phyloP scores from a whole-genome alignment of 179 eudicot genomes.

The Spergularia azorica region DNA sequence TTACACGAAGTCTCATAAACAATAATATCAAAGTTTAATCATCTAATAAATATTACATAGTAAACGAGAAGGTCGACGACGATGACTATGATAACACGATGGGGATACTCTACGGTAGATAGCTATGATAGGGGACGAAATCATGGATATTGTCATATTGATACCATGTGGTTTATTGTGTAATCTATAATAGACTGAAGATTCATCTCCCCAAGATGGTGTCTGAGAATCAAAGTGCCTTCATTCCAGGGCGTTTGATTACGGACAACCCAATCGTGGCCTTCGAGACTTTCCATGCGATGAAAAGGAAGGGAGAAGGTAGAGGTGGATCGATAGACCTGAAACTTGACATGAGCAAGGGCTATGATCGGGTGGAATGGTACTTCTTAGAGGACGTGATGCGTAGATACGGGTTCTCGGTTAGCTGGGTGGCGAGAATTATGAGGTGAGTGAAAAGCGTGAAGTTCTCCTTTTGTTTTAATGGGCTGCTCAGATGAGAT shows the following conservation, averaged over 20 bases:
- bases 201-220: not conserved
- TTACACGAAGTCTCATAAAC: too few relatives aligned
- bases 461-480: not conserved
- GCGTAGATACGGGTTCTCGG: not conserved
- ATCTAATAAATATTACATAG: too few relatives aligned
- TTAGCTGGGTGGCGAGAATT: not conserved
- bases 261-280: not conserved
- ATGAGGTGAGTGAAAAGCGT: not conserved
- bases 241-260: not conserved
- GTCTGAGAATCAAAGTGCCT: not conserved
- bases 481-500: not conserved
- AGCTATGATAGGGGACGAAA: not conserved
- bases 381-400: not conserved
- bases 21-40: too few relatives aligned
- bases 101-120: too few relatives aligned
- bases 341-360: not conserved
- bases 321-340: not conserved
- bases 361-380: not conserved
- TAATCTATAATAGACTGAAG: not conserved
- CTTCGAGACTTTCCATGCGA: not conserved
- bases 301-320: not conserved
- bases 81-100: too few relatives aligned
- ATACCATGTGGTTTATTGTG: not conserved
- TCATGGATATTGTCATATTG: not conserved
- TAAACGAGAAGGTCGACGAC: too few relatives aligned